These are phyloP conservation scores for Alternaria conjuncta DNA, from an alignment of 2,329 filamentous ascomycete genomes.

Conservation along the genomic window DNA sequence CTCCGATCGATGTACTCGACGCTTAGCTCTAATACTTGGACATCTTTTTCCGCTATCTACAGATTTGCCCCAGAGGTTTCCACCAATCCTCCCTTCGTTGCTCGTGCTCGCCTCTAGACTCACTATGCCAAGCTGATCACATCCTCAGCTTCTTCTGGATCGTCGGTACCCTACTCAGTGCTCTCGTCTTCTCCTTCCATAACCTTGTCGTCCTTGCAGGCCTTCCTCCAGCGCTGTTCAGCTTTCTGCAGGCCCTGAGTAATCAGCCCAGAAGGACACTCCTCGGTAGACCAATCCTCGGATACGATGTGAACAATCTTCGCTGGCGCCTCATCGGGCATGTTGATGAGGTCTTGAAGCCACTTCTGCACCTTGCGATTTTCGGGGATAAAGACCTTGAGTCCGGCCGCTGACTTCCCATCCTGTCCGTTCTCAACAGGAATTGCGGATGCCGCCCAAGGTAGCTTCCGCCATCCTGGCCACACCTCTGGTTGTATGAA, in stretches of 20 bases:
- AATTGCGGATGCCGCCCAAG: background rate
- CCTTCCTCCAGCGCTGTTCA: background rate
- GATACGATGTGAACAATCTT: background rate
- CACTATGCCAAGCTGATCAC: background rate
- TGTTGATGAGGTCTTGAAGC: background rate
- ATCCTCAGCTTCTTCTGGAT: background rate
- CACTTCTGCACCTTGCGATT: background rate
- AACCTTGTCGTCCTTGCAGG: background rate
- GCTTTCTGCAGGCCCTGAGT: background rate
- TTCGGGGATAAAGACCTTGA: background rate
- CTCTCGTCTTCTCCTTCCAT: background rate
- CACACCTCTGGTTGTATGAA: background rate
- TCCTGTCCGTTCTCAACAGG: background rate
- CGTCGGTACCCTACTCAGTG: background rate
- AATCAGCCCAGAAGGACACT: background rate
- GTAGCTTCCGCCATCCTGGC: background rate
- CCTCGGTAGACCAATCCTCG: background rate
- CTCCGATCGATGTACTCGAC: background rate
- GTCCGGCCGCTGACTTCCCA: background rate
- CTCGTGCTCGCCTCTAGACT: background rate
- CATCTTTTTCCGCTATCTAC: background rate
- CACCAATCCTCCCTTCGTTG: background rate
- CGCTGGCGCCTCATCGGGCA: background rate
- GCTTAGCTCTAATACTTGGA: fast-evolving
- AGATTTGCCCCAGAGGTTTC: background rate